A percentile compares a stretch with the other conserved stretches of the same genome.
Evolutionary conservation across 768 basidiomycete species (phyloP).

Genomic region (Dendrothele bispora): DNA sequence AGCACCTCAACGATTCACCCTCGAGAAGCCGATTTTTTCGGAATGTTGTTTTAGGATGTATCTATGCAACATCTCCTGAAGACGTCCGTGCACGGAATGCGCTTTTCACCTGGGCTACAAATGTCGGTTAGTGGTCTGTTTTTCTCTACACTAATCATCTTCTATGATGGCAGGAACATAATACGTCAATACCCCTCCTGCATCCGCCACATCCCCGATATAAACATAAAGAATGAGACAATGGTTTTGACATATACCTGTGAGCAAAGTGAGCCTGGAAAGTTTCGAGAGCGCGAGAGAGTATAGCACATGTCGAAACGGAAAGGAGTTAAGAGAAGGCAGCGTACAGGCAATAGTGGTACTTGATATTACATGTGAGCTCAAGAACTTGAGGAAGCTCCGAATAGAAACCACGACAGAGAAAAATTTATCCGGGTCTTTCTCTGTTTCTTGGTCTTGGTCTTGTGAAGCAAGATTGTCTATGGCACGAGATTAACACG

Average conservation of each 20-base stretch:
- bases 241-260: constrained; percentile 81
- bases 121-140: too few species aligned
- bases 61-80: too few species aligned
- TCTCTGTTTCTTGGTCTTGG: constrained; percentile 26
- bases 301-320: not conserved
- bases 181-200: constrained; percentile 85
- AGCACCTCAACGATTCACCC: too few species aligned
- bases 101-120: too few species aligned
- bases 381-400: constrained; percentile 81
- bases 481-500: constrained; percentile 5
- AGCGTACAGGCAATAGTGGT: constrained; percentile 83
- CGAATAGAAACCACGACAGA: constrained; percentile 69
- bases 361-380: constrained; percentile 75
- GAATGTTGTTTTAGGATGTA: too few species aligned
- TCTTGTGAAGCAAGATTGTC: constrained; percentile 23
- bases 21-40: too few species aligned
- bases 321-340: not conserved
- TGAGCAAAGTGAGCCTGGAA: not conserved
- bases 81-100: too few species aligned
- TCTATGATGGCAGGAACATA: constrained; percentile 82
- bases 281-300: not conserved
- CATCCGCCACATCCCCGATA: constrained; percentile 75
- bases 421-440: constrained; percentile 58
- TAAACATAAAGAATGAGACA: constrained; percentile 90
- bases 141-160: too few species aligned